phyloP scores from a whole-genome alignment of 2,329 filamentous ascomycete species.

The Onygenales sp. region DNA sequence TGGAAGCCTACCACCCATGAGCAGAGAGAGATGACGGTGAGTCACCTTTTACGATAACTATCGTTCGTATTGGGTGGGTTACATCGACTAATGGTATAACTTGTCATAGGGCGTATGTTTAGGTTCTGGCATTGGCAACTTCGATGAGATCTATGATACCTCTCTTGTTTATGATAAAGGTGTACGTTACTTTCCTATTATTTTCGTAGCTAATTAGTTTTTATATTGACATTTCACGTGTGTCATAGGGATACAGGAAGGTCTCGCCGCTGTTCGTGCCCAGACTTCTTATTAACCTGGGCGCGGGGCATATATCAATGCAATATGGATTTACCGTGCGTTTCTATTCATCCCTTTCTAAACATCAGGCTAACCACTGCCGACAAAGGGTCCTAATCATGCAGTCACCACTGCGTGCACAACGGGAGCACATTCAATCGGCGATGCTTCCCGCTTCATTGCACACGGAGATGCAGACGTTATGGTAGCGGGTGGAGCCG shows the following conservation, averaged over 20 bases:
- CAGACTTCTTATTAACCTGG: constrained; percentile 85
- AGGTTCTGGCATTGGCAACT: constrained; percentile 89
- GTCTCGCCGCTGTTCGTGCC: constrained; percentile 92
- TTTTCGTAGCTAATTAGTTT: not conserved
- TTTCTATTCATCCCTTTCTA: not conserved
- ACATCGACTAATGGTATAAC: not conserved
- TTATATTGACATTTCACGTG: constrained; percentile 8
- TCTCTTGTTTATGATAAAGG: constrained; percentile 65
- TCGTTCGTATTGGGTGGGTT: not conserved
- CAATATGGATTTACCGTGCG: constrained; percentile 64
- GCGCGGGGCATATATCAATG: constrained; percentile 91
- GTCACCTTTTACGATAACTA: constrained; percentile 10
- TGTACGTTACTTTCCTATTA: constrained; percentile 40
- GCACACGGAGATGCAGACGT: constrained; percentile 84
- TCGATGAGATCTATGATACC: constrained; percentile 82
- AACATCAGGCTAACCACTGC: not conserved
- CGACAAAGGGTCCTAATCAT: constrained; percentile 69
- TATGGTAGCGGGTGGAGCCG: constrained; percentile 91
- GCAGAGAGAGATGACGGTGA: constrained; percentile 61
- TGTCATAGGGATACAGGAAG: constrained; percentile 70
- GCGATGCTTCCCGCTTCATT: constrained; percentile 88
- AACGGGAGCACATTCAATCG: constrained; percentile 88
- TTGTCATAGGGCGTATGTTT: constrained; percentile 67
- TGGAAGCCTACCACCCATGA: constrained; percentile 57
- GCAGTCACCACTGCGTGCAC: constrained; percentile 91